phyloP scores from a whole-genome alignment of 306 rosid genomes.

The Quercus alba region DNA sequence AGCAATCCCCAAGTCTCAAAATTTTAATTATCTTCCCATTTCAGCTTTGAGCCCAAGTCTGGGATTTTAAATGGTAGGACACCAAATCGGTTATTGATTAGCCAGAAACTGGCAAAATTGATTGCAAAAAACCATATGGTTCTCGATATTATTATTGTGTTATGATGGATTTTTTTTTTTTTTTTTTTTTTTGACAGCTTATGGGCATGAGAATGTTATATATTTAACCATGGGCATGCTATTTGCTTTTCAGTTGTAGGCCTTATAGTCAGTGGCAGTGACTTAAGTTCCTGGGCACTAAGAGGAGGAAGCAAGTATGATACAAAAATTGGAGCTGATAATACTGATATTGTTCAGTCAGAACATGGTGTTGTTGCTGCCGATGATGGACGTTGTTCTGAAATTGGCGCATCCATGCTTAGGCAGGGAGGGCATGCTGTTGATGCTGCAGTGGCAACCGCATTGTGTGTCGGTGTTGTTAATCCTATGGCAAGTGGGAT shows the following conservation, averaged over 20 bases:
- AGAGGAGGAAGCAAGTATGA: slow-evolving; percentile 16
- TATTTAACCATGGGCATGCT: not conserved
- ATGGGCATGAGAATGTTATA: not conserved
- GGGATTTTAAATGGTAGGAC: not conserved
- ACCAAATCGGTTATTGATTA: not conserved
- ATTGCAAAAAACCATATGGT: not conserved
- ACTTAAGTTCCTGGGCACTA: slow-evolving; percentile 24
- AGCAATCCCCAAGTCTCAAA: not conserved
- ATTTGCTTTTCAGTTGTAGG: slow-evolving; percentile 41
- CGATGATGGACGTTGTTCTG: slow-evolving; percentile 80
- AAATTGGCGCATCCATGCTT: slow-evolving; percentile 66
- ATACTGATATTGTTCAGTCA: slow-evolving; percentile 52
- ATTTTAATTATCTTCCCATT: not conserved
- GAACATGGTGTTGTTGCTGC: slow-evolving; percentile 86
- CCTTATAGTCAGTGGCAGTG: slow-evolving; percentile 34
- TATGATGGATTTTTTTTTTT: not conserved
- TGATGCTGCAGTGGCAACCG: slow-evolving; percentile 92
- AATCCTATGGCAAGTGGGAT: slow-evolving; percentile 75
- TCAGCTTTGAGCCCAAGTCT: not conserved
- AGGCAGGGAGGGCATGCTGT: slow-evolving; percentile 88
- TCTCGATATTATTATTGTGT: not conserved
- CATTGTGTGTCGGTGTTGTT: slow-evolving; percentile 84
- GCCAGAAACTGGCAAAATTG: not conserved
- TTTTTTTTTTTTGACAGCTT: not conserved
- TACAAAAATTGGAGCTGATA: not conserved